Conservation (phyloP, 441 rosid genomes). For the Populus tomentosa region DNA sequence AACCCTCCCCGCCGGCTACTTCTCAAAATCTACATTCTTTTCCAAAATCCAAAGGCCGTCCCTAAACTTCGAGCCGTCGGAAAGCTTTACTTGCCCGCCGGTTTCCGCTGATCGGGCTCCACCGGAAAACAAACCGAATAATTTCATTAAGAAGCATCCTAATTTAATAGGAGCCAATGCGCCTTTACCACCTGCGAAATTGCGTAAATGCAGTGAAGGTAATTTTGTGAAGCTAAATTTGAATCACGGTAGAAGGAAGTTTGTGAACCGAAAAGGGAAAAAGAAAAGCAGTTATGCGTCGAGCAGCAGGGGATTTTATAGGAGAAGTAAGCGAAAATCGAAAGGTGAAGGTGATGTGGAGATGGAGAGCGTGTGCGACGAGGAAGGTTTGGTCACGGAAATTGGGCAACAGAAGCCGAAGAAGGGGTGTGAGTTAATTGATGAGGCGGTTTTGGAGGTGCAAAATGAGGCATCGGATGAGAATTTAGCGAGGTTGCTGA, state of each 20-base stretch:
- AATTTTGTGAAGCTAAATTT: constrained; percentile 79
- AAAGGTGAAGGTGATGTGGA: constrained; percentile 17
- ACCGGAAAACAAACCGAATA: background rate
- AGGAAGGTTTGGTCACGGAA: constrained; percentile 47
- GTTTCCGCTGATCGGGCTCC: background rate
- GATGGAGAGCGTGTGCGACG: constrained; percentile 30
- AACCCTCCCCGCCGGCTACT: constrained; percentile 52
- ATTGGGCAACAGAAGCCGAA: constrained; percentile 25
- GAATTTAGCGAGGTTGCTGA: constrained; percentile 68
- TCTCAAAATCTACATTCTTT: constrained; percentile 58
- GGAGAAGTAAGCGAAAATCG: constrained; percentile 42
- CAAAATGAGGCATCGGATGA: constrained; percentile 51
- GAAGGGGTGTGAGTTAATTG: constrained; percentile 26
- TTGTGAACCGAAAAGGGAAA: constrained; percentile 35
- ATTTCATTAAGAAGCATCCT: constrained; percentile 33
- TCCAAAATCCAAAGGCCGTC: constrained; percentile 46
- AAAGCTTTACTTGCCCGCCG: constrained; percentile 3
- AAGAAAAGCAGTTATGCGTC: constrained; percentile 24
- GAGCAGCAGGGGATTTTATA: constrained; percentile 26
- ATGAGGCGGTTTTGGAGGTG: constrained; percentile 49
- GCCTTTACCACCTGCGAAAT: constrained; percentile 44
- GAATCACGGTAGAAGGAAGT: constrained; percentile 50
- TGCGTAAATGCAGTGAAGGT: constrained; percentile 55
- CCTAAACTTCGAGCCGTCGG: constrained; percentile 38
- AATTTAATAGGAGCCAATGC: constrained; percentile 57